phyloP scores from a whole-genome alignment of 2,329 filamentous ascomycete species.

The Cladophialophora yegresii region DNA sequence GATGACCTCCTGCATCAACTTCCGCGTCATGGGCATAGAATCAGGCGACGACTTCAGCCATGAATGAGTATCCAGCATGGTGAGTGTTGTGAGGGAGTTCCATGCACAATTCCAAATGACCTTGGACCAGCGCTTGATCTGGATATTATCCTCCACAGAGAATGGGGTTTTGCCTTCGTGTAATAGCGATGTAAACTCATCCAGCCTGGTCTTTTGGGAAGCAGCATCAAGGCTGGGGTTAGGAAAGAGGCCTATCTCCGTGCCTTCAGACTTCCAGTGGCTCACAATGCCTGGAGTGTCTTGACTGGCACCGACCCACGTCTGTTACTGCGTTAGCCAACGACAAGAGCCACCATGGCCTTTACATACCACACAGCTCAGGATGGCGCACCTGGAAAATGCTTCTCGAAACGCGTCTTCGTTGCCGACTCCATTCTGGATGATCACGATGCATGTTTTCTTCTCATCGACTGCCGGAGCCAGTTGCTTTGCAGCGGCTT shows the following conservation, averaged over 20 bases:
- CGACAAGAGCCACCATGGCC: slow-evolving; percentile 18
- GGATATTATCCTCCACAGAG: slow-evolving; percentile 42
- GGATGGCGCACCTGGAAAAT: slow-evolving; percentile 41
- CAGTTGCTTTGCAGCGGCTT: slow-evolving; percentile 42
- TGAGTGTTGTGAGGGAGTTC: slow-evolving; percentile 49
- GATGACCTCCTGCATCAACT: slow-evolving; percentile 50
- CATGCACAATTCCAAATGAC: slow-evolving; percentile 49
- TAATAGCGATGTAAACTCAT: slow-evolving; percentile 48
- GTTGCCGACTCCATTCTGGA: slow-evolving; percentile 48
- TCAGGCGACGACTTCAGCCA: slow-evolving; percentile 48
- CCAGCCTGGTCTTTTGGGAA: slow-evolving; percentile 45
- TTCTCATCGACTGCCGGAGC: slow-evolving; percentile 43
- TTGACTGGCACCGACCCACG: slow-evolving; percentile 58
- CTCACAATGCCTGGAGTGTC: slow-evolving; percentile 52
- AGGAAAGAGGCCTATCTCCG: slow-evolving; percentile 57
- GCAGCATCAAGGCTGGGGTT: slow-evolving; percentile 40
- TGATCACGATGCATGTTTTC: slow-evolving; percentile 44
- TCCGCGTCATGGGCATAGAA: slow-evolving; percentile 44
- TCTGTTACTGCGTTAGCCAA: slow-evolving; percentile 38
- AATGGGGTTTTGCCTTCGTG: slow-evolving; percentile 47
- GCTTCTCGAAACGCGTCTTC: slow-evolving; percentile 44
- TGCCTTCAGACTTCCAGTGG: slow-evolving; percentile 57
- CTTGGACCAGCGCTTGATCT: slow-evolving; percentile 46
- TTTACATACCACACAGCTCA: slow-evolving; percentile 48
- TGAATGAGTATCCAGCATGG: slow-evolving; percentile 46